Conservation (phyloP, 73 alveolate species). For the Paramecium biaurelia region DNA sequence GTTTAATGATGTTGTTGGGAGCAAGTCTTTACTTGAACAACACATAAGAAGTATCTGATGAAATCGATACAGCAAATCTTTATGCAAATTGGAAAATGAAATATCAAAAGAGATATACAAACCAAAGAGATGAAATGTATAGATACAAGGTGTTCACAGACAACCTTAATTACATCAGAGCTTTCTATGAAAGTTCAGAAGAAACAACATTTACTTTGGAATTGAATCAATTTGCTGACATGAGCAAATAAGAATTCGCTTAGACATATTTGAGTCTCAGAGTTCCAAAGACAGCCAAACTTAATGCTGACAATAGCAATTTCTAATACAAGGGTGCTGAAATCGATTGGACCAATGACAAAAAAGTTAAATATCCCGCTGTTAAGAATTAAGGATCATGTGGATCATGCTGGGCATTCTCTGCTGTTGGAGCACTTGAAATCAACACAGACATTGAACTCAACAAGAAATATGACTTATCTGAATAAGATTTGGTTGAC, state of each 20-base stretch:
- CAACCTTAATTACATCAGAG: background rate
- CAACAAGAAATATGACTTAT: background rate
- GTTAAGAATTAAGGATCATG: conserved; percentile 57
- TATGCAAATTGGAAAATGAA: background rate
- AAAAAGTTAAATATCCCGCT: background rate
- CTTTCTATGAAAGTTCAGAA: background rate
- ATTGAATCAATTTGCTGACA: background rate
- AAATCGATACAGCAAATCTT: background rate
- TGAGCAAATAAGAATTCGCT: background rate
- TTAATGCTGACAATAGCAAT: background rate
- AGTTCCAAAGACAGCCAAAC: background rate
- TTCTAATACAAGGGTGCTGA: background rate
- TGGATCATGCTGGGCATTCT: conserved; percentile 72
- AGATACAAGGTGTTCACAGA: background rate
- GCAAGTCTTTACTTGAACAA: background rate
- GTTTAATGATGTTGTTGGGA: conserved; percentile 13
- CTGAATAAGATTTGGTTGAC: conserved; percentile 80
- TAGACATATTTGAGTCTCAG: background rate
- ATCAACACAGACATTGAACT: conserved; percentile 35
- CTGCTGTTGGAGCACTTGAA: conserved; percentile 69
- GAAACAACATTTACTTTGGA: background rate
- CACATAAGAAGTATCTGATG: background rate
- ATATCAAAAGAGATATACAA: background rate
- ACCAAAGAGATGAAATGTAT: conserved; percentile 15
- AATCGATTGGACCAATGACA: background rate